These are phyloP conservation scores for Asclepias syriaca DNA, from an alignment of 257 asterid genomes.

Conservation along the genomic window DNA sequence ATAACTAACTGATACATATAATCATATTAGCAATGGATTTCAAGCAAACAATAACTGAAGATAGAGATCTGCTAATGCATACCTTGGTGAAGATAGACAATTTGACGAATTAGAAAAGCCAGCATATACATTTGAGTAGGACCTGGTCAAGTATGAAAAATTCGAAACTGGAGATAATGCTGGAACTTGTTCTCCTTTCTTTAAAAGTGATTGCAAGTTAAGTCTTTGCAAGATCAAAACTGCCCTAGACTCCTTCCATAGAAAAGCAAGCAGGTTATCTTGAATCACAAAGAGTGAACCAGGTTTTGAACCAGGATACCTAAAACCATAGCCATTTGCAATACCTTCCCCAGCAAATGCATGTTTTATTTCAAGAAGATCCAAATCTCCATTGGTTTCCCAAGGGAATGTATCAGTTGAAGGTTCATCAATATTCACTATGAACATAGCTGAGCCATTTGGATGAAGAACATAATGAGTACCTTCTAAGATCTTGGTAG, in stretches of 20 bases:
- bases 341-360: slow-evolving; percentile 79
- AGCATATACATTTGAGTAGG: slow-evolving; percentile 77
- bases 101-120: slow-evolving; percentile 59
- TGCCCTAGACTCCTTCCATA: slow-evolving; percentile 76
- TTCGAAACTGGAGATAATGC: slow-evolving; percentile 71
- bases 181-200: slow-evolving; percentile 75
- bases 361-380: slow-evolving; percentile 39
- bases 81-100: slow-evolving; percentile 54
- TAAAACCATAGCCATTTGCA: slow-evolving; percentile 84
- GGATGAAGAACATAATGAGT: slow-evolving; percentile 83
- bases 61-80: slow-evolving; percentile 18
- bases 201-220: slow-evolving; percentile 54
- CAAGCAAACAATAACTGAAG: neutral
- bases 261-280: slow-evolving; percentile 63
- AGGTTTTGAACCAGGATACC: slow-evolving; percentile 89
- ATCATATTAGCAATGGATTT: neutral
- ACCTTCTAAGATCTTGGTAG: slow-evolving; percentile 82
- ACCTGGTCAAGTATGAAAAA: slow-evolving; percentile 72
- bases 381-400: slow-evolving; percentile 49
- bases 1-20: neutral
- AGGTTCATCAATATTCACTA: slow-evolving; percentile 48
- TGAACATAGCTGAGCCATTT: slow-evolving; percentile 91
- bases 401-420: slow-evolving; percentile 72
- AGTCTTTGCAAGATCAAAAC: slow-evolving; percentile 79
- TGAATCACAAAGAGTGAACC: slow-evolving; percentile 73